Percentiles rank a stretch among this genome's conserved stretches.
Evolutionary conservation across 768 basidiomycete species (phyloP).

Genomic region (Pluteus cervinus): DNA sequence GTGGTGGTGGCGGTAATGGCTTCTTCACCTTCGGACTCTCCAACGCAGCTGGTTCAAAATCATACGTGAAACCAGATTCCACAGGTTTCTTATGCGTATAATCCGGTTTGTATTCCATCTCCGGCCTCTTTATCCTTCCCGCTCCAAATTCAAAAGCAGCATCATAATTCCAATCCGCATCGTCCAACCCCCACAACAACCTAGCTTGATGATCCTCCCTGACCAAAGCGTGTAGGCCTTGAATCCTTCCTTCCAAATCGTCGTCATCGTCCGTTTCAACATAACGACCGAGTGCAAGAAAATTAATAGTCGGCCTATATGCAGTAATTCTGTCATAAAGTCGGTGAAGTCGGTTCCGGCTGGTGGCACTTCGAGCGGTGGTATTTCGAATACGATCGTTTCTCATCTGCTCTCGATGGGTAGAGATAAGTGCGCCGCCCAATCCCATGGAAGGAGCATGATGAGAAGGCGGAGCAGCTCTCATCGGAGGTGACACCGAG

Average conservation of each 20-base stretch:
- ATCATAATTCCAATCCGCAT: too few species aligned
- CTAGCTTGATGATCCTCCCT: too few species aligned
- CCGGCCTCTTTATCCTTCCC: too few species aligned
- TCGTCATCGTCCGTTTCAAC: slow-evolving; percentile 9
- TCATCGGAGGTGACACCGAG: slow-evolving; percentile 16
- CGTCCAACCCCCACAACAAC: too few species aligned
- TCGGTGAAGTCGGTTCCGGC: slow-evolving; percentile 11
- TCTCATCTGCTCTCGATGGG: slow-evolving; percentile 20
- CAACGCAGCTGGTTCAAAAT: slow-evolving; percentile 39
- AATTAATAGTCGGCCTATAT: slow-evolving; percentile 2
- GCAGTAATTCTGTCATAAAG: too few species aligned
- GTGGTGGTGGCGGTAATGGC: slow-evolving; percentile 3
- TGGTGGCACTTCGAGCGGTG: slow-evolving; percentile 3
- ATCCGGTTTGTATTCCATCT: slow-evolving; percentile 35
- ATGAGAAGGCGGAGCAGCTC: slow-evolving; percentile 40
- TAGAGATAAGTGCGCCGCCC: slow-evolving; percentile 56
- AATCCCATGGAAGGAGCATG: slow-evolving; percentile 58
- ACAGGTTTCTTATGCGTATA: slow-evolving; percentile 60
- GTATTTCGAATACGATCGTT: slow-evolving; percentile 9
- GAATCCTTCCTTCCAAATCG: too few species aligned
- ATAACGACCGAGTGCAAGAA: neutral
- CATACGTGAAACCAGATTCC: slow-evolving; percentile 60
- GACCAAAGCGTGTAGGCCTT: too few species aligned
- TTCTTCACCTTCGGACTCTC: slow-evolving; percentile 8
- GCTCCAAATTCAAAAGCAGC: too few species aligned